Evolutionary conservation across 495 filamentous ascomycete genomes (phyloP).

Genomic region (Halenospora varia): DNA sequence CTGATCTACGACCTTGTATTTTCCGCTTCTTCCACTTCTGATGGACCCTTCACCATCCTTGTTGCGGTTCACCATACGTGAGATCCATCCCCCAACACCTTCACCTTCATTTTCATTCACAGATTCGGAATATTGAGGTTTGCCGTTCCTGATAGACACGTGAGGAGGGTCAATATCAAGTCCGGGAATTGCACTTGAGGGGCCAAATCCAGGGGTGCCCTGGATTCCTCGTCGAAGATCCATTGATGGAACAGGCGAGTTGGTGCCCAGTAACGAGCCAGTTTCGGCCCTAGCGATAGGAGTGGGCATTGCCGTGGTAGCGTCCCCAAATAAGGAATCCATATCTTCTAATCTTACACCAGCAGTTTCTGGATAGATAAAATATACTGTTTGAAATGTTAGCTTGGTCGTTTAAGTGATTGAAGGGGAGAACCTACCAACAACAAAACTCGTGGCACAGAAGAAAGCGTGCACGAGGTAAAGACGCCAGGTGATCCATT

Average conservation of each 20-base stretch:
- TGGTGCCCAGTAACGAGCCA: slow-evolving; percentile 64
- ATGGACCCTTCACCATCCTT: slow-evolving; percentile 42
- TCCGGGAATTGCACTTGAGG: slow-evolving; percentile 54
- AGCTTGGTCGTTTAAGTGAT: slow-evolving; percentile 18
- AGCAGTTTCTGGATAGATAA: slow-evolving; percentile 94
- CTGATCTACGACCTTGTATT: slow-evolving; percentile 64
- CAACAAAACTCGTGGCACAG: slow-evolving; percentile 90
- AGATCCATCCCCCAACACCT: slow-evolving; percentile 45
- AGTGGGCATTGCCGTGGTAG: slow-evolving; percentile 72
- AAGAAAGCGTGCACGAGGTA: slow-evolving; percentile 97
- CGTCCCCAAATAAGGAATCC: slow-evolving; percentile 86
- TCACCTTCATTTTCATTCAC: no score
- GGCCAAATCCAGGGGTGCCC: slow-evolving; percentile 22
- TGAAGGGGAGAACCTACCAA: slow-evolving; percentile 62
- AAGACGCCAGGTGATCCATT: slow-evolving; percentile 84
- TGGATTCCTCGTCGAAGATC: slow-evolving; percentile 53
- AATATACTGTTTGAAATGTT: slow-evolving; percentile 67
- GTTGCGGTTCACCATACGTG: slow-evolving; percentile 45
- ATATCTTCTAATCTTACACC: slow-evolving; percentile 95
- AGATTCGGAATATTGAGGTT: slow-evolving; percentile 33
- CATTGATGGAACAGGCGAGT: slow-evolving; percentile 74
- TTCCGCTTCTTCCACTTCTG: slow-evolving; percentile 45
- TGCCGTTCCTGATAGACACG: slow-evolving; percentile 43
- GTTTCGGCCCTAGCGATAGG: slow-evolving; percentile 67
- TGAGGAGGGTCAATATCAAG: slow-evolving; percentile 70